These are phyloP conservation scores for Alternaria sp. DNA, from an alignment of 2,329 filamentous ascomycete species.

Conservation along the genomic window DNA sequence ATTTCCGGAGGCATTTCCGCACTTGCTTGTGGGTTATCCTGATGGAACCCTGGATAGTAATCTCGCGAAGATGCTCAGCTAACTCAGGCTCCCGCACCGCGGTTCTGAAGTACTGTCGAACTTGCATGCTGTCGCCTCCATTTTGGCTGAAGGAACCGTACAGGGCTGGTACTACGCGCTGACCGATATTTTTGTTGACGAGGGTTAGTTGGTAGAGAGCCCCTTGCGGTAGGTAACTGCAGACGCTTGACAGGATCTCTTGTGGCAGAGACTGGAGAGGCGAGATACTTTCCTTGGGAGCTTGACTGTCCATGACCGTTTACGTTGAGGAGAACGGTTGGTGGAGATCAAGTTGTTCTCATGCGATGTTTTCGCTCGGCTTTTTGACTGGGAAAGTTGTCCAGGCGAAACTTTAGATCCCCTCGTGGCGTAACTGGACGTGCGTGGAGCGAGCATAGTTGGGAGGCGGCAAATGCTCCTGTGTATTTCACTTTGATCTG, in stretches of 20 bases:
- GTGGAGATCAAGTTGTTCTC: neutral
- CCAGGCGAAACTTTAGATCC: neutral
- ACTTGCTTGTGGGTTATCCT: neutral
- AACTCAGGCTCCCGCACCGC: neutral
- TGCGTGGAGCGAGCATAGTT: neutral
- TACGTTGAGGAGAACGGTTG: neutral
- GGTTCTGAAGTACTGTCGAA: neutral
- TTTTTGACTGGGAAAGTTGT: neutral
- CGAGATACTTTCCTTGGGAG: neutral
- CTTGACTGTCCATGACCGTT: neutral
- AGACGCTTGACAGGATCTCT: neutral
- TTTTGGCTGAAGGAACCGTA: neutral
- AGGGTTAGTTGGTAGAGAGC: neutral
- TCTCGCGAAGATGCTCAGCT: neutral
- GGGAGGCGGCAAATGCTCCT: neutral
- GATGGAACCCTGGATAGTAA: neutral
- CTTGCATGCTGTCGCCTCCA: neutral
- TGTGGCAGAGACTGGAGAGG: neutral
- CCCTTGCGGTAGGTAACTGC: neutral
- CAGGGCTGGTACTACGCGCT: neutral
- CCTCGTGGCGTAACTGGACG: neutral
- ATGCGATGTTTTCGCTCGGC: neutral
- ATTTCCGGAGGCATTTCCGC: neutral
- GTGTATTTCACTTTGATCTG: neutral
- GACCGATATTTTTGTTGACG: neutral